phyloP scores from a whole-genome alignment of 345 rosid genomes.

The Bruguiera sexangula region DNA sequence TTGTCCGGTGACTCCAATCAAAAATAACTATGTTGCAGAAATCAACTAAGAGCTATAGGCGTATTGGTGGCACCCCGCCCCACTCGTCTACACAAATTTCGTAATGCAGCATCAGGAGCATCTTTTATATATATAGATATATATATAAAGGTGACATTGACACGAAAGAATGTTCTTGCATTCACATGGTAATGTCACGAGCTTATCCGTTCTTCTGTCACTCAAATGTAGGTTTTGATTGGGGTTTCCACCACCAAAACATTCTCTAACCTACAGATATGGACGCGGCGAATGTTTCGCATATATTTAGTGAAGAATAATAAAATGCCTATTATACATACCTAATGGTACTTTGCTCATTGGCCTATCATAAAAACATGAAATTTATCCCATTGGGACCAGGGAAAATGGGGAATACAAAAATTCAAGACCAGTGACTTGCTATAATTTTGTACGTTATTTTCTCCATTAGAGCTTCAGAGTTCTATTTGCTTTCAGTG shows the following conservation, averaged over 20 bases:
- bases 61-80: conserved; percentile 20
- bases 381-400: too few relatives aligned
- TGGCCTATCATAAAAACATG: too few relatives aligned
- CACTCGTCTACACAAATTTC: conserved; percentile 6
- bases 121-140: conserved; percentile 2
- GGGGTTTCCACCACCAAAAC: not conserved
- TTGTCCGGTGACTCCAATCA: not conserved
- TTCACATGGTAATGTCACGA: conserved; percentile 14
- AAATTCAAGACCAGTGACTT: too few relatives aligned
- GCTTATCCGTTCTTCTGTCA: conserved; percentile 5
- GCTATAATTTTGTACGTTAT: too few relatives aligned
- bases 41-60: not conserved
- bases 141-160: conserved; percentile 16
- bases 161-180: conserved; percentile 28
- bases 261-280: not conserved
- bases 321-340: too few relatives aligned
- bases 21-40: not conserved
- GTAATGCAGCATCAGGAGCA: conserved; percentile 28
- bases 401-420: too few relatives aligned
- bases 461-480: too few relatives aligned
- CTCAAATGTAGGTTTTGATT: not conserved
- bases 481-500: too few relatives aligned
- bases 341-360: too few relatives aligned
- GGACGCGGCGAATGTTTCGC: not conserved
- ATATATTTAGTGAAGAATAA: not conserved